Evolutionary conservation across 2,329 filamentous ascomycete species (phyloP), one percentile per base, ranked within the genome.

Genomic region (Colletotrichum lini): DNA sequence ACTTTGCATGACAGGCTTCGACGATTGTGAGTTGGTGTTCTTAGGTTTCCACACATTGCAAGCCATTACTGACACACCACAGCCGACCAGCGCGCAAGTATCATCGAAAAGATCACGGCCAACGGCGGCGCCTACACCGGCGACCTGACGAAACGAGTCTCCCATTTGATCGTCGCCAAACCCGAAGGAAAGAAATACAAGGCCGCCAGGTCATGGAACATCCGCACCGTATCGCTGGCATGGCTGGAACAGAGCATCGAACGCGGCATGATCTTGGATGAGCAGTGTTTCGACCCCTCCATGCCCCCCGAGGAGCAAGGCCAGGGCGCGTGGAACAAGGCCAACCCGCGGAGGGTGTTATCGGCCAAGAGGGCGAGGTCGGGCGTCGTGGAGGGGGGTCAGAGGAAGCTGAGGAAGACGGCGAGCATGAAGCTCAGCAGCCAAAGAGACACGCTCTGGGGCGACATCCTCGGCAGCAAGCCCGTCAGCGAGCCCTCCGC

Each of bases 221-320:
- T 98, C 74, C 90, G 90, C 63, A 90, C 95, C 30, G 94, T 99
- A 30, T 91, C 93, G 1, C 80, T 93, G 44, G 92, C 95, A 78
- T 99, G 96, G 96, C 88, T 98, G 47, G 84, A 91, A 61, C 93
- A 98, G 77, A 96, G 93, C 77, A 81, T 96, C 70, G 89, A 93
- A 74, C 89, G 96, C 73, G 94, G 95, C 67, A 96, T 99, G 94
- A 93, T 95, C 23, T 84, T 99, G 23, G 94, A 98, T 66, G 96
- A 98, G 80, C 82, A 85, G n/a, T 90, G 90, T 71, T 99, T 97
- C 80, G 91, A 97, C 78, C 95, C 94, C 2, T 84, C 89, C 35
- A 80, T 96, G 21, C 90, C 94, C 0, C 74, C 78, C 8, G 89
- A 92, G 74, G 86, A 95, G 77, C 92, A 95, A 78, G 96, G 96